A percentile compares a stretch with the other conserved stretches of the same genome.
Conservation (phyloP, 768 basidiomycete genomes). For the Amanita pseudoporphyria region DNA sequence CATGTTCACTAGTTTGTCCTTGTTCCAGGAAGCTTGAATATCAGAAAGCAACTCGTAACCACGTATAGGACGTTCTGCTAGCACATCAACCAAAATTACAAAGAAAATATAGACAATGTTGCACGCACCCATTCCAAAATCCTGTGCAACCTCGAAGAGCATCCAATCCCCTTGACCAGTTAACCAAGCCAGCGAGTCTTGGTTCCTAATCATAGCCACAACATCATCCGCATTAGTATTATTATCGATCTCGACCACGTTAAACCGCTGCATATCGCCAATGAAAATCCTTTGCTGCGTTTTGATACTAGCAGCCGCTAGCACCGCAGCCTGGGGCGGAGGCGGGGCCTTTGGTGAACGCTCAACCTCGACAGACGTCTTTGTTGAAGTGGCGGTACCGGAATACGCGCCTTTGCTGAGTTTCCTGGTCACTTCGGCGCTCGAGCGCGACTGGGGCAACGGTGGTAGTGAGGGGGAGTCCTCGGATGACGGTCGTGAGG, state of each 20-base stretch:
- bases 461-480: neutral
- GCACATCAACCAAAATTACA: neutral
- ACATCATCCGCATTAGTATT: slow-evolving; percentile 68
- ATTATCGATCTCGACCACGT: slow-evolving; percentile 61
- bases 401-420: neutral
- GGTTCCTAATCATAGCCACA: slow-evolving; percentile 49
- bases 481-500: neutral
- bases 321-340: slow-evolving; percentile 16
- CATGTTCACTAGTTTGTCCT: slow-evolving; percentile 67
- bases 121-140: slow-evolving; percentile 85
- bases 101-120: slow-evolving; percentile 10
- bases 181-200: slow-evolving; percentile 56
- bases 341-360: slow-evolving; percentile 12
- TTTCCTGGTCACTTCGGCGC: neutral
- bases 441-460: neutral
- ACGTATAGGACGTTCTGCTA: slow-evolving; percentile 78
- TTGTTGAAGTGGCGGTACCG: neutral
- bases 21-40: slow-evolving; percentile 82
- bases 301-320: slow-evolving; percentile 16
- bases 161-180: slow-evolving; percentile 69
- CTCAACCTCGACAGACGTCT: slow-evolving; percentile 18
- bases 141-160: slow-evolving; percentile 82
- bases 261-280: slow-evolving; percentile 65
- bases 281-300: slow-evolving; percentile 71
- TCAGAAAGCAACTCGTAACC: slow-evolving; percentile 78